These are phyloP conservation scores for Arachis stenosperma DNA, from an alignment of 306 rosid genomes.

Conservation along the genomic window DNA sequence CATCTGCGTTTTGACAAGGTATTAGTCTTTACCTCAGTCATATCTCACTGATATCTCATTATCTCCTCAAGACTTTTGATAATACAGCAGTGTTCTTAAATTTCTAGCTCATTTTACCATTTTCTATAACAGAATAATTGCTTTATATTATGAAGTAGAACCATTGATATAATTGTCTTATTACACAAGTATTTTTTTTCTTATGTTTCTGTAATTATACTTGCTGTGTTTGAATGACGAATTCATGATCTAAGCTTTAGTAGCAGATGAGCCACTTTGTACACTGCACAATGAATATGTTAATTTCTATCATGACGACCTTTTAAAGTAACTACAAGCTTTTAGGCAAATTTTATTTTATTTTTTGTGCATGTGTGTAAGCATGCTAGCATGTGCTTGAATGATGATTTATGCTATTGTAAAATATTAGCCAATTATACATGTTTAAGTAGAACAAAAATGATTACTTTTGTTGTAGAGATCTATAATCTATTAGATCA, in stretches of 20 bases:
- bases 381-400: conserved; percentile 18
- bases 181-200: conserved; percentile 8
- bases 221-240: conserved; percentile 33
- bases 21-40: conserved; percentile 28
- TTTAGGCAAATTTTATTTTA: conserved; percentile 20
- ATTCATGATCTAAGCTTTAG: conserved; percentile 19
- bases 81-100: background rate
- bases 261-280: conserved; percentile 1
- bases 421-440: conserved; percentile 23
- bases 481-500: conserved; percentile 4
- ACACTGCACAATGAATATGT: background rate
- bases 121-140: conserved; percentile 19
- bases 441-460: conserved; percentile 6
- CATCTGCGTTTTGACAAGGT: conserved; percentile 98
- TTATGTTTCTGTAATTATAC: background rate
- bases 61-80: no score
- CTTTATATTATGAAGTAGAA: conserved; percentile 29
- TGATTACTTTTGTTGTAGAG: background rate
- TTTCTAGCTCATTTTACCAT: conserved; percentile 16
- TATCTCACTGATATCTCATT: no score
- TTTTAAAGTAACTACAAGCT: conserved; percentile 13
- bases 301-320: conserved; percentile 25
- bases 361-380: background rate
- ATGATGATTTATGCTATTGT: conserved; percentile 10
- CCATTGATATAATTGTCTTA: conserved; percentile 20